Base-by-base conservation (phyloP, 2,329 filamentous ascomycete species). In the Dryadomyces quercivorus region DNA sequence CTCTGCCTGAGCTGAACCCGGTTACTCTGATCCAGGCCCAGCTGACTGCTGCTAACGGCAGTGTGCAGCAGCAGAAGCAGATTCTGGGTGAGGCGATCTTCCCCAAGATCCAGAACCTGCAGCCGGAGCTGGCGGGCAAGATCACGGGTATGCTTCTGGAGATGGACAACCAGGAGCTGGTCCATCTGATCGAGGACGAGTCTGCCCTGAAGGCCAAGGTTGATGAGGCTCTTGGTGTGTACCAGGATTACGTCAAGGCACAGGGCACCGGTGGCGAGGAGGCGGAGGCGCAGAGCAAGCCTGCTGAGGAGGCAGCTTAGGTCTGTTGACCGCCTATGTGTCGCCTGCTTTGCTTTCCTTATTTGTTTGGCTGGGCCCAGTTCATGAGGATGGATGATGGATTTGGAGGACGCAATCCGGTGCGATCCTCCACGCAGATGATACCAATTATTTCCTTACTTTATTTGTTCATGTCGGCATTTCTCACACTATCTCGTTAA, bases 141-240 rank as follows among this genome's bases (percentile, higher is more conserved):
- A 97, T 98, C 71, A 98, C 93, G 59, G 93, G 93, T 74, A 98
- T 98, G 93, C 86, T 98, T 65, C 75, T 98, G 65, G 93, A 98
- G 81, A 98, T 98, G 93, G 93, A 97, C 66, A 97, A 97, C 74
- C 70, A 78, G 56, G 93, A 98, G 77, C 78, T 98, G 64, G 80
- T 98, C 67, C 88, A 88, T 74, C 81, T 98, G 88, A 89, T 95
- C 62, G 88, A 92, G 68, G 90, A 97, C 66, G 90, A 96, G 50
- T 74, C 76, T 63, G 88, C 91, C 68, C 85, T 98, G 57, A 88
- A 89, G 69, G 82, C 85, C 70, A 98, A 98, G 85, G 93, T 98
- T 57, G 89, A 95, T 58, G 93, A 98, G 77, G 93, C 93, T 62
- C 86, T 98, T 68, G 88, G 82, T 63, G 93, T 98, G 64, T 98